Evolutionary conservation across 805 yeast species (phyloP).

Genomic region (Kodamaea neixiangensis): DNA sequence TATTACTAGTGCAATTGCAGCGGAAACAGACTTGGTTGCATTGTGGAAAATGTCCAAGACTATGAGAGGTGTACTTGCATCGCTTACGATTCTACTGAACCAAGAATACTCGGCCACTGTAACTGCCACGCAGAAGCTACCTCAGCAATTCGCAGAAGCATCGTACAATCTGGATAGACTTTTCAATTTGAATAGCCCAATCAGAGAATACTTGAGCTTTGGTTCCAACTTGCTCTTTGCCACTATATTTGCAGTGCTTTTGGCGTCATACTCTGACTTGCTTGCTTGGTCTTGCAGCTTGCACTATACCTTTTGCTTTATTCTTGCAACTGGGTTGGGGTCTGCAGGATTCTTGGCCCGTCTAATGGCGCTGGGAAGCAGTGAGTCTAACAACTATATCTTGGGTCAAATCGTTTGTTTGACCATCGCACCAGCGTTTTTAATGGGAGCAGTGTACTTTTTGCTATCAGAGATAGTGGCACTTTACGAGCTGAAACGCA

Average conservation of each 20-base stretch:
- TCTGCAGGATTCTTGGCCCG: constrained; percentile 15
- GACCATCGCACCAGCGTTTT: constrained; percentile 17
- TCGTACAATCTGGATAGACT: constrained; percentile 34
- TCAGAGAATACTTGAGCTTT: constrained; percentile 9
- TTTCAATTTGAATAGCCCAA: constrained; percentile 27
- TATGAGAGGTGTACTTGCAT: constrained; percentile 38
- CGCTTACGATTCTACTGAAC: constrained; percentile 34
- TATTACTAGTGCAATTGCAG: background rate
- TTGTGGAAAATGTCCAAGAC: constrained; percentile 1
- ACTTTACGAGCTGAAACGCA: constrained; percentile 4
- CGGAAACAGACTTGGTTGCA: constrained; percentile 4
- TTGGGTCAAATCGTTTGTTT: constrained; percentile 12
- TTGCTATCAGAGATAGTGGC: constrained; percentile 13
- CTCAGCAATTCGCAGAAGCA: constrained; percentile 33
- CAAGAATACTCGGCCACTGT: constrained; percentile 40
- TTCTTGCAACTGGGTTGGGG: constrained; percentile 11
- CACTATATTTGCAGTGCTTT: constrained; percentile 12
- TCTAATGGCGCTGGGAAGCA: background rate
- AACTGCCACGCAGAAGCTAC: constrained; percentile 31
- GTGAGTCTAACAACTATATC: constrained; percentile 8
- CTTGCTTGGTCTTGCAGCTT: constrained; percentile 17
- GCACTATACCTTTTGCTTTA: constrained; percentile 17
- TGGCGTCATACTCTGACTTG: constrained; percentile 15
- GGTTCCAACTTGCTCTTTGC: constrained; percentile 18
- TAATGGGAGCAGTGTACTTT: constrained; percentile 16